Base-by-base conservation (phyloP, 2,329 filamentous ascomycete genomes). In the Talaromyces islandicus region DNA sequence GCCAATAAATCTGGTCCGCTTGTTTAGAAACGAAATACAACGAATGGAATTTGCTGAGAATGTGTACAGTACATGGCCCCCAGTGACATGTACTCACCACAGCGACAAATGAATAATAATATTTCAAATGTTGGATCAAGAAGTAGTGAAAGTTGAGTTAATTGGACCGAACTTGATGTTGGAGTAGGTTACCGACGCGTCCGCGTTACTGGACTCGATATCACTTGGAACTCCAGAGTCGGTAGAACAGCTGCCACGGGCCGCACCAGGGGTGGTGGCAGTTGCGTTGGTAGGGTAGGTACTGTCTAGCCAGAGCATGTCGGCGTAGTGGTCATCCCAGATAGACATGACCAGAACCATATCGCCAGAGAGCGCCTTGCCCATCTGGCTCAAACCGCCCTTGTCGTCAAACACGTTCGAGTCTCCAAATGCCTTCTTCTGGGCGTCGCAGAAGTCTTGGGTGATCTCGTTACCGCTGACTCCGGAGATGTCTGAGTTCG, bases 261-360 rank as follows among this genome's bases (percentile, higher is more conserved):
- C 74, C 60, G 77, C 73, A 65, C 85, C 85, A 30, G 77, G 77
- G 1, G 62, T 64, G 57, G 76, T 78, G 30, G 75, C 67, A 63
- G 75, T 70, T 38, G 66, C 72, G 60, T 71, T 68, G 62, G 78
- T 77, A 54, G 87, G 87, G 78, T 83, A 88, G 70, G 77, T 82
- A 62, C 83, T 84, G 78, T 91, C 88, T 67, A 91, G 83, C 88
- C 88, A 91, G 68, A 88, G 82, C 87, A 91, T 90, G 76, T 87
- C 81, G 68, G 83, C 76, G 62, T 82, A 74, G 74, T 89, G 83
- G 75, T 90, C 87, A 69, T 88, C 84, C 85, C 85, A 87, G 60
- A 76, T 63, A 58, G 68, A 73, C 78, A 89, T 80, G 65, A 87
- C 85, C 14, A 89, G 79, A 41, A 87, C 85, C 83, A 88, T 86